phyloP scores from a whole-genome alignment of 108 stramenopile species.

The Conticribra weissflogii region DNA sequence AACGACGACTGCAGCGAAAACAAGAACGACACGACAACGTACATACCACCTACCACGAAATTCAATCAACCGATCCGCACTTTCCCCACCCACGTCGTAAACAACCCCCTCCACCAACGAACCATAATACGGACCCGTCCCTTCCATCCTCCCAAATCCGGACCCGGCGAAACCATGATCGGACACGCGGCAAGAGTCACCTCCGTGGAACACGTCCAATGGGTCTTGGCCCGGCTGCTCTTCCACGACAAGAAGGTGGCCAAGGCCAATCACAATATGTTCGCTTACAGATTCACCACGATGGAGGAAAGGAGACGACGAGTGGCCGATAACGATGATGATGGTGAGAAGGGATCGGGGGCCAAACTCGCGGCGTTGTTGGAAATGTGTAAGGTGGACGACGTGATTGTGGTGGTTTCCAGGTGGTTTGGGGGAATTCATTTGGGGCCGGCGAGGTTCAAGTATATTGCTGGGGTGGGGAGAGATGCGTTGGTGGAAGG shows the following conservation, averaged over 20 bases:
- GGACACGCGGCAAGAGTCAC: slow-evolving; percentile 62
- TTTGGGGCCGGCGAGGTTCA: slow-evolving; percentile 89
- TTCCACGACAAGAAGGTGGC: slow-evolving; percentile 68
- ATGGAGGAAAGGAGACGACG: slow-evolving; percentile 7
- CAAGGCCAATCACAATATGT: slow-evolving; percentile 86
- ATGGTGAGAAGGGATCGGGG: slow-evolving; percentile 91
- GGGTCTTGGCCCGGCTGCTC: slow-evolving; percentile 58
- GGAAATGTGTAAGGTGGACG: slow-evolving; percentile 68
- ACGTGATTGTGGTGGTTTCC: slow-evolving; percentile 89
- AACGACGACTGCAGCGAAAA: neutral
- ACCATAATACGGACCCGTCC: slow-evolving; percentile 50
- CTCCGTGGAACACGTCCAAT: slow-evolving; percentile 65
- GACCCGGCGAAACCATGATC: slow-evolving; percentile 58
- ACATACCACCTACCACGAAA: slow-evolving; percentile 40
- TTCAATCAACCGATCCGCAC: slow-evolving; percentile 51
- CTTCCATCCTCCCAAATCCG: slow-evolving; percentile 72
- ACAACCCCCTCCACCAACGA: slow-evolving; percentile 44
- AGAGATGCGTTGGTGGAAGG: slow-evolving; percentile 60
- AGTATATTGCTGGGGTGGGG: slow-evolving; percentile 78
- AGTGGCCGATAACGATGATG: slow-evolving; percentile 88
- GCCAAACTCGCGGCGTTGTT: slow-evolving; percentile 76
- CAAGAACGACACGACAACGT: slow-evolving; percentile 37
- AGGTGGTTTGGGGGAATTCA: slow-evolving; percentile 90
- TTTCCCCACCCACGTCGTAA: slow-evolving; percentile 45
- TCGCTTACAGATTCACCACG: slow-evolving; percentile 75